Conservation (phyloP, 148 eudicot species). For the Mesembryanthemum crystallinum region DNA sequence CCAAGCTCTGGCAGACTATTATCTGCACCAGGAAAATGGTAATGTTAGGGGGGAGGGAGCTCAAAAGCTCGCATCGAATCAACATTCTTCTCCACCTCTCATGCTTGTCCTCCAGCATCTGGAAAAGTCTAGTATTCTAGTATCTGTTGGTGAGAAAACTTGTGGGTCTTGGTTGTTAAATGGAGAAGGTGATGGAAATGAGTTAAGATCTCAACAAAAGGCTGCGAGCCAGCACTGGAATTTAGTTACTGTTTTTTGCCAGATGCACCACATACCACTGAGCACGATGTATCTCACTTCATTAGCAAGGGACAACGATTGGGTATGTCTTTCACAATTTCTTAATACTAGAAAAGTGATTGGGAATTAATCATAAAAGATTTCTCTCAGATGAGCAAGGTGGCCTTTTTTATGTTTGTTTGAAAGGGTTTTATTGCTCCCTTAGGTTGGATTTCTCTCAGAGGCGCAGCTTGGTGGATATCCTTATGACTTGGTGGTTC, state of each 20-base stretch:
- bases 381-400: neutral
- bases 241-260: constrained; percentile 80
- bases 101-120: constrained; percentile 81
- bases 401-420: constrained; percentile 3
- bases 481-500: constrained; percentile 62
- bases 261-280: constrained; percentile 79
- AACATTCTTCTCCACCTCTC: constrained; percentile 59
- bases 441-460: constrained; percentile 81
- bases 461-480: constrained; percentile 94
- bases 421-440: constrained; percentile 21
- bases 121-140: constrained; percentile 79
- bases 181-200: constrained; percentile 86
- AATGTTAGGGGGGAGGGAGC: constrained; percentile 38
- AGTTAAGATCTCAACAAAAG: constrained; percentile 84
- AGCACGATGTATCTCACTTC: constrained; percentile 76
- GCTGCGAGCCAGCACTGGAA: constrained; percentile 84
- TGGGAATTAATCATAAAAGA: neutral
- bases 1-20: constrained; percentile 78
- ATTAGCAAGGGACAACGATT: constrained; percentile 89
- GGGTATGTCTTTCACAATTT: constrained; percentile 55
- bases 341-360: neutral
- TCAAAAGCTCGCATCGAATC: constrained; percentile 28
- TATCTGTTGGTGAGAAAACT: constrained; percentile 50
- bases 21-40: constrained; percentile 54
- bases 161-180: constrained; percentile 87